phyloP scores from a whole-genome alignment of 805 yeast species.

The Kodamaea sagamina region DNA sequence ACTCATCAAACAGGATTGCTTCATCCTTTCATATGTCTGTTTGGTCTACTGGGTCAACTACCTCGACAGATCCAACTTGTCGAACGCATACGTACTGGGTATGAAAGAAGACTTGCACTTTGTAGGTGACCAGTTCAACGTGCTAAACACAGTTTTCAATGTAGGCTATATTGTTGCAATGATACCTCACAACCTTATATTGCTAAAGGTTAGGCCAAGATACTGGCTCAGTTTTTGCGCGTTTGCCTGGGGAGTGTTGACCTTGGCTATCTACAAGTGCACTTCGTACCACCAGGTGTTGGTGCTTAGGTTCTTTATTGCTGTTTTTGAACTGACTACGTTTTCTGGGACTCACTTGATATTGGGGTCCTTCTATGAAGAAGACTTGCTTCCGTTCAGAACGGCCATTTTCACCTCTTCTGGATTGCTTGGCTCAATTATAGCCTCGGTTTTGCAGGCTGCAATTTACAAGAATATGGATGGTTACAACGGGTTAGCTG shows the following conservation, averaged over 20 bases:
- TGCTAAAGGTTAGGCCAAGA: conserved; percentile 55
- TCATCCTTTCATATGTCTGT: conserved; percentile 43
- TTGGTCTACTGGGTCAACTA: conserved; percentile 52
- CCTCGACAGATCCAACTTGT: conserved; percentile 56
- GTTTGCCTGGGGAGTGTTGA: conserved; percentile 57
- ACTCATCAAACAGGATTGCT: conserved; percentile 41
- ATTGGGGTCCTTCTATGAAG: conserved; percentile 53
- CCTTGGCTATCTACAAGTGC: conserved; percentile 53
- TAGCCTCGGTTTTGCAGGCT: conserved; percentile 58
- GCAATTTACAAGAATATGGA: conserved; percentile 50
- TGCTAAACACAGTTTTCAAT: conserved; percentile 56
- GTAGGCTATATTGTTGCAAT: conserved; percentile 63
- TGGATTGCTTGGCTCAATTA: conserved; percentile 56
- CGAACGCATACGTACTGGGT: conserved; percentile 67
- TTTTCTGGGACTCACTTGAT: conserved; percentile 57
- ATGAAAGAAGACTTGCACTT: conserved; percentile 58
- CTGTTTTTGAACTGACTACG: conserved; percentile 59
- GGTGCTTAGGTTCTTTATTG: conserved; percentile 61
- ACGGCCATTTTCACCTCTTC: conserved; percentile 57
- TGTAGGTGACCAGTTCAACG: conserved; percentile 50
- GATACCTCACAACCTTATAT: conserved; percentile 60
- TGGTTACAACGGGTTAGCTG: conserved; percentile 51
- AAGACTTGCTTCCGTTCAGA: conserved; percentile 32
- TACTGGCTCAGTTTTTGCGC: conserved; percentile 58
- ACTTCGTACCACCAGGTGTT: conserved; percentile 50